Evolutionary conservation across 2,329 filamentous ascomycete species (phyloP), one percentile per base, ranked within the genome.

Genomic region (Penicillium sp.): DNA sequence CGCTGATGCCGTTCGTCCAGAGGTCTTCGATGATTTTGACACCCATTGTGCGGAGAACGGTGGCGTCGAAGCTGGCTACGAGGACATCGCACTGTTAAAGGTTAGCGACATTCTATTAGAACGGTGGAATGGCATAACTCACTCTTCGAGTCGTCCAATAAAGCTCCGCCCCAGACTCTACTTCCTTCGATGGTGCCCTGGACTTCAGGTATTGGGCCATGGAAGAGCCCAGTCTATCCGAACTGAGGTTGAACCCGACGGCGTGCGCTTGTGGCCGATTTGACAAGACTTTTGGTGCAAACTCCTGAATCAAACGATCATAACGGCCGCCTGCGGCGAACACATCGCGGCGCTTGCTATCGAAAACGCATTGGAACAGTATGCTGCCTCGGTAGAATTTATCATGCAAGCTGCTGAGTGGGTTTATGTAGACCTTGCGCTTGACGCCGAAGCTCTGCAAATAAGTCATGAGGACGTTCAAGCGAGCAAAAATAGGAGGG

Each of bases 281-380:
- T 24, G 82, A 83, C 41, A 86, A 82, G 43, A 87, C 84, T 63
- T 87, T 89, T 5, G 90, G 90, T 9, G 88, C 85, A 70, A 96
- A 90, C 60, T 96, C 90, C 71, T 88, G 87, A 64, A 99, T 94
- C 19, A 99, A 79, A 50, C 87, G 87, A 73, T 99, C 96, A 72
- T 99, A 99, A 50, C 95, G 87, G 2, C 95, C 95, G 52, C 96
- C 95, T 35, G 93, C 95, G 6, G 94, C 95, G 70, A 98, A 92
- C 0, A 98, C 91, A 66, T 95, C 89, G 66, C 81, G 80, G 60
- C 85, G 88, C 61, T 89, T 85, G 72, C 92, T 96, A 72, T 98
- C 94, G 63, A 93, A 92, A 2, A 97, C 79, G 69, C 92, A 97
- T 61, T 96, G 91, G 72, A 99, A 98, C 44, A 98, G 81, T 31